Base-by-base conservation (phyloP, 768 basidiomycete genomes). In the Amylocystis lapponica region DNA sequence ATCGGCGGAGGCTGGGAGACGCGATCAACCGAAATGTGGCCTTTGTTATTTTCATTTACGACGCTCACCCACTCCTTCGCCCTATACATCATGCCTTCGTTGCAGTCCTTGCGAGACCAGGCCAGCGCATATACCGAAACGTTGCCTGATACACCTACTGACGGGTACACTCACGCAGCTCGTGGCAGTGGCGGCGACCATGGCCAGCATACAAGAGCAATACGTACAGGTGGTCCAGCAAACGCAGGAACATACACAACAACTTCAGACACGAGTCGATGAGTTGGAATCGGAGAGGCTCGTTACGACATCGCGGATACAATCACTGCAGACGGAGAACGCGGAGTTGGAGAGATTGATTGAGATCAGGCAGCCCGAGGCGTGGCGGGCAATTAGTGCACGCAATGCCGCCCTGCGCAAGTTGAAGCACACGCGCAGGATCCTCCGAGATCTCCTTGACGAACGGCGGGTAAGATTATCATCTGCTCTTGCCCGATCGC, bases 371-470 rank as follows among this genome's bases (percentile, higher is more conserved):
- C 52, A 57, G 27, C 58, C 64, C 8, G 64, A 68, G 34, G 30
- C 65, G 26, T 54, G 19, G 14, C n/a, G 17, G 11, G 21, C 39
- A 4, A 62, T 70, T 43, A 49, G 52, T 23, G 66, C 65, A 27
- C 59, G 67, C 31, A 60, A 65, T 19, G 62, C 55, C 2, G 54
- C 65, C 36, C 44, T 42, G 47, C 13, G 22, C 12, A 29, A 45
- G 26, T 34, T 39, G 8, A 36, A 39, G n/a, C 62, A 69, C 36
- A 59, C 70, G 22, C 58, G 63, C 16, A 68, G 62, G 46, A 65
- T 74, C 12, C 60, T 76, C 41, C 52, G 60, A 29, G 66, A 70
- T 45, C 56, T 78, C 22, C 39, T 76, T 13, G 59, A 67, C 22
- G 70, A 74, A 44, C 61, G 64, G 34, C 66, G 69, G 56, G 61